These are phyloP conservation scores for Pichia exigua DNA, from an alignment of 805 yeast species.

Conservation along the genomic window DNA sequence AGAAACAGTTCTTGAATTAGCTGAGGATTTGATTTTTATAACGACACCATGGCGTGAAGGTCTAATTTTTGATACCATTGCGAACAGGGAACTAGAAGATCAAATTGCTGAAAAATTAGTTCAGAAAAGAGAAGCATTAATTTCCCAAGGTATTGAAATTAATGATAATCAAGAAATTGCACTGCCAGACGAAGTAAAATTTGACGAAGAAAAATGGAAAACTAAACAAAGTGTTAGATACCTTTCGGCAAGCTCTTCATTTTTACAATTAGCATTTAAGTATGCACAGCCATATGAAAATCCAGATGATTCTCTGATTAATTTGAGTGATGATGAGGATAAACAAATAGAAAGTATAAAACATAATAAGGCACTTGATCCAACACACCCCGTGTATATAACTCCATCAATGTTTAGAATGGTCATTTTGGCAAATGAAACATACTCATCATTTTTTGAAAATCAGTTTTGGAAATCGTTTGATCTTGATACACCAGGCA, in stretches of 20 bases:
- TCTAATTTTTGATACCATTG: slow-evolving; percentile 50
- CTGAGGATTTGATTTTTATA: slow-evolving; percentile 78
- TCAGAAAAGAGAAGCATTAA: slow-evolving; percentile 29
- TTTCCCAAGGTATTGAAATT: slow-evolving; percentile 25
- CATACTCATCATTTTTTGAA: slow-evolving; percentile 79
- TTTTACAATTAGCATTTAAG: slow-evolving; percentile 81
- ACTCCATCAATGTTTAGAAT: slow-evolving; percentile 86
- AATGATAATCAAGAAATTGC: slow-evolving; percentile 30
- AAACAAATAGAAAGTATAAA: slow-evolving; percentile 22
- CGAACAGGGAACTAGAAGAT: slow-evolving; percentile 55
- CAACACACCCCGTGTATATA: slow-evolving; percentile 63
- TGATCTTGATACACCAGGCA: slow-evolving; percentile 42
- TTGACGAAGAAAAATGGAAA: slow-evolving; percentile 56
- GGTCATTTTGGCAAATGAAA: slow-evolving; percentile 91
- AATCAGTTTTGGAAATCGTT: slow-evolving; percentile 59
- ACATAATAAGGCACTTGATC: slow-evolving; percentile 79
- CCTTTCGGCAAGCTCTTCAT: slow-evolving; percentile 77
- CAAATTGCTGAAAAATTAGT: slow-evolving; percentile 58
- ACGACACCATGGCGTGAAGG: slow-evolving; percentile 86
- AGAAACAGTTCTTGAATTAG: slow-evolving; percentile 73
- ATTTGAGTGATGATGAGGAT: slow-evolving; percentile 31
- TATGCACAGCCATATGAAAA: slow-evolving; percentile 70
- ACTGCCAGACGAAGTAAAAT: slow-evolving; percentile 51
- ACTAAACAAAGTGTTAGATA: slow-evolving; percentile 70
- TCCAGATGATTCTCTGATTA: slow-evolving; percentile 33